Percentiles rank a stretch among this genome's conserved stretches.
Conservation (phyloP, 75 land plant species). For the Sequoiadendron giganteum region DNA sequence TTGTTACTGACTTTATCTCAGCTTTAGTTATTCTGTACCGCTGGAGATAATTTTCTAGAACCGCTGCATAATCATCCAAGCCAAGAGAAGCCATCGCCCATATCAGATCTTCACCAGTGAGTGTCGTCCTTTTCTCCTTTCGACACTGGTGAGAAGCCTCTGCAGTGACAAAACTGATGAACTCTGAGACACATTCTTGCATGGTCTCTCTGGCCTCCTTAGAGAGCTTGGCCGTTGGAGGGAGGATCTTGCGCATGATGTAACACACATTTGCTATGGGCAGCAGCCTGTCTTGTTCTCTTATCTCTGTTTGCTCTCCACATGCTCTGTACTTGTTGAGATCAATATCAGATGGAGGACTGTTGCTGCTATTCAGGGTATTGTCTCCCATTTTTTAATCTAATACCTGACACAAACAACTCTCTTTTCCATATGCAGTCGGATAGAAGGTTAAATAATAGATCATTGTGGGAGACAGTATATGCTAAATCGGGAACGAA, state of each 20-base stretch:
- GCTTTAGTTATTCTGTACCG: constrained; percentile 47
- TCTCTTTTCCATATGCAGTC: too few species aligned
- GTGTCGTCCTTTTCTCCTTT: constrained; percentile 62
- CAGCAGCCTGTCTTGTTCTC: constrained; percentile 39
- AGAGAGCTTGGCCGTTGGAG: constrained; percentile 39
- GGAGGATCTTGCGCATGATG: constrained; percentile 42
- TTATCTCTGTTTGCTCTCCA: background rate
- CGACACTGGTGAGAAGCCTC: constrained; percentile 16
- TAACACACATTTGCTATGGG: constrained; percentile 46
- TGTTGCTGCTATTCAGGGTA: too few species aligned
- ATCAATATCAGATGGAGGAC: too few species aligned
- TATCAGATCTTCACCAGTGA: constrained; percentile 62
- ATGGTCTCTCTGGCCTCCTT: constrained; percentile 35
- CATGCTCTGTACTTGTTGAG: too few species aligned
- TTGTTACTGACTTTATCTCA: background rate
- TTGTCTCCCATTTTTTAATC: too few species aligned
- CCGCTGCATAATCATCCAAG: constrained; percentile 61
- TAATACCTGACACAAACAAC: too few species aligned
- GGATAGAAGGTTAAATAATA: too few species aligned
- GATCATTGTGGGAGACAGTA: too few species aligned
- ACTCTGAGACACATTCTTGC: constrained; percentile 28
- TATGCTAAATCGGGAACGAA: too few species aligned
- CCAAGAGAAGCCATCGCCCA: constrained; percentile 65
- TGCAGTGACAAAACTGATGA: constrained; percentile 45
- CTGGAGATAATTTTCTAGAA: constrained; percentile 38